These are phyloP conservation scores for Silene conica DNA, from an alignment of 148 eudicot species.

Conservation along the genomic window DNA sequence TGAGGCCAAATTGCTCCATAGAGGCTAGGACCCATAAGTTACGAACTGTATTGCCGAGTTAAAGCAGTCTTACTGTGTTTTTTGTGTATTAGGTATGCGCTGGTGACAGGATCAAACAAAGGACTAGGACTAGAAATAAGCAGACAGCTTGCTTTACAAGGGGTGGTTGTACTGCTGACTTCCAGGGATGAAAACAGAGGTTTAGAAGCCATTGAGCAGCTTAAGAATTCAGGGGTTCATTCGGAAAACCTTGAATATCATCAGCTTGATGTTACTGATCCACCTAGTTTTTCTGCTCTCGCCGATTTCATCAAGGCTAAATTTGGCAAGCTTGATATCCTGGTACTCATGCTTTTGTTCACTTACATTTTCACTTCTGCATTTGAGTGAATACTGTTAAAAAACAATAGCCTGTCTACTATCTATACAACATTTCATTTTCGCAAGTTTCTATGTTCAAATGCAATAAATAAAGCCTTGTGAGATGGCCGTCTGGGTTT, in stretches of 20 bases:
- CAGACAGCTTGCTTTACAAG: conserved; percentile 45
- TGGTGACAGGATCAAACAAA: conserved; percentile 48
- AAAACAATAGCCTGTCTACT: no score
- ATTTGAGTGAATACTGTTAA: no score
- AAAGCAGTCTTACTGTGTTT: no score
- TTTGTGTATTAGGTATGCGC: conserved; percentile 37
- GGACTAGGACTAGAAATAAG: conserved; percentile 51
- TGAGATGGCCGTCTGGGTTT: no score
- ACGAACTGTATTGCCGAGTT: no score
- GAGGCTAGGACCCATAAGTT: no score
- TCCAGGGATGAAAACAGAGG: conserved; percentile 47
- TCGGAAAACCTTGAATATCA: conserved; percentile 31
- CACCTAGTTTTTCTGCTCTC: conserved; percentile 33
- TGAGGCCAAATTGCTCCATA: background rate
- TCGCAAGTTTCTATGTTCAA: no score
- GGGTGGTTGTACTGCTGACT: conserved; percentile 39
- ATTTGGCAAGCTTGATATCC: conserved; percentile 53
- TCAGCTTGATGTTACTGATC: conserved; percentile 44
- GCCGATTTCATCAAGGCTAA: conserved; percentile 34
- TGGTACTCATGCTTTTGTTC: conserved; percentile 24
- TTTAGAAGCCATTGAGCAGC: conserved; percentile 30
- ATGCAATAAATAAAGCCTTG: no score
- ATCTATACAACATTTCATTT: no score
- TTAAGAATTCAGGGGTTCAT: conserved; percentile 17
- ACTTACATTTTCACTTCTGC: no score